A percentile compares a stretch with the other conserved stretches of the same genome.
Evolutionary conservation across 257 asterid genomes (phyloP).

Genomic region (Parsonsia alboflavescens): DNA sequence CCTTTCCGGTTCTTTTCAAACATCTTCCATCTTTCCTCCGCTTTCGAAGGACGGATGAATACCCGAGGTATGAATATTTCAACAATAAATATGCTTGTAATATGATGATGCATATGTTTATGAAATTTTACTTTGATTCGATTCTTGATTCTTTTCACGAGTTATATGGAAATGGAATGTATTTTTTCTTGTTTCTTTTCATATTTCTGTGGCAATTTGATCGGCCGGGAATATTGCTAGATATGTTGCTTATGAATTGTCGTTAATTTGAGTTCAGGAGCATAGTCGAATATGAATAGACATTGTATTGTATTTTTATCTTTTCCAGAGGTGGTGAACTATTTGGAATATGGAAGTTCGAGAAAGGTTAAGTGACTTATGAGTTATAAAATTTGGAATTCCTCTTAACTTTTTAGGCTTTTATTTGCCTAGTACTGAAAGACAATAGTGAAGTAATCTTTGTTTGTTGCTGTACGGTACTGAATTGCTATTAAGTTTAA

Average conservation of each 20-base stretch:
- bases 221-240: not conserved
- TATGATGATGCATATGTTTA: not conserved
- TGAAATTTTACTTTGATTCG: not conserved
- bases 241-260: not conserved
- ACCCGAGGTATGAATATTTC: conserved; percentile 7
- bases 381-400: not conserved
- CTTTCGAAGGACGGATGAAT: not conserved
- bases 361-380: not conserved
- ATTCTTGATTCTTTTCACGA: not conserved
- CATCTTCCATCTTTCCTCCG: not conserved
- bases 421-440: not conserved
- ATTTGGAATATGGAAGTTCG: not conserved
- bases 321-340: not conserved
- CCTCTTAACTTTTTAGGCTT: not conserved
- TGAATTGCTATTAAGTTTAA: not conserved
- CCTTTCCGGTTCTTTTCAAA: not conserved
- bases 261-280: not conserved
- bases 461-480: not conserved
- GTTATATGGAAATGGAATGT: not conserved
- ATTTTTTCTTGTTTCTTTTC: not conserved
- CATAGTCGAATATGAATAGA: not conserved
- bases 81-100: not conserved
- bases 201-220: not conserved
- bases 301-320: not conserved
- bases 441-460: not conserved